phyloP scores from a whole-genome alignment of 371 early-diverging fungal genomes.

The Mucor lusitanicus region DNA sequence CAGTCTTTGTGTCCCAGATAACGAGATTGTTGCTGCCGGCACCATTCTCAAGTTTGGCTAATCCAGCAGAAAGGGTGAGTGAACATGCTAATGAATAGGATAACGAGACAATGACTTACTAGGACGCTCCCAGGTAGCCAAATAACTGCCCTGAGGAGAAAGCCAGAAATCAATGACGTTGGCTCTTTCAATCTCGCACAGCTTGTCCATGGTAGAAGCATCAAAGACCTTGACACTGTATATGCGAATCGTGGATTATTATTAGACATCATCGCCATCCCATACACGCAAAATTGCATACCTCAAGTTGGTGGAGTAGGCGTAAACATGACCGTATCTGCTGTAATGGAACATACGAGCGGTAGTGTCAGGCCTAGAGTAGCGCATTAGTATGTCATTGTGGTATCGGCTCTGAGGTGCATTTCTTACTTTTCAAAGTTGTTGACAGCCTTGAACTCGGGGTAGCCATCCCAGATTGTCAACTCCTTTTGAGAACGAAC shows the following conservation, averaged over 20 bases:
- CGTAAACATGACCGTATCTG: conserved; percentile 78
- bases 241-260: not conserved
- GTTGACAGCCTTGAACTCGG: conserved; percentile 50
- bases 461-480: conserved; percentile 65
- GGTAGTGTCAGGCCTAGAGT: conserved; percentile 57
- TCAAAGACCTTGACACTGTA: conserved; percentile 75
- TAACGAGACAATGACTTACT: conserved; percentile 48
- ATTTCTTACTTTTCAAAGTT: conserved; percentile 53
- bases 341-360: conserved; percentile 79
- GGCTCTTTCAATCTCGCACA: conserved; percentile 66
- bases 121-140: conserved; percentile 88
- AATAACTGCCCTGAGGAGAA: conserved; percentile 87
- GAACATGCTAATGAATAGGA: not conserved
- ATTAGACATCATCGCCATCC: not conserved
- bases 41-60: conserved; percentile 72
- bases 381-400: not conserved
- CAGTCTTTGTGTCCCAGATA: conserved; percentile 80
- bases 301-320: conserved; percentile 74
- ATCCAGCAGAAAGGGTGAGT: not conserved
- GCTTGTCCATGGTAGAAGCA: conserved; percentile 59
- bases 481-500: conserved; percentile 71
- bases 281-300: conserved; percentile 20
- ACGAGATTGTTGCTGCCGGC: conserved; percentile 74
- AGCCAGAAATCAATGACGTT: conserved; percentile 85
- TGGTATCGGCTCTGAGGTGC: not conserved